Evolutionary conservation across 2,329 filamentous ascomycete species (phyloP).

Genomic region (Lithohypha guttulata): DNA sequence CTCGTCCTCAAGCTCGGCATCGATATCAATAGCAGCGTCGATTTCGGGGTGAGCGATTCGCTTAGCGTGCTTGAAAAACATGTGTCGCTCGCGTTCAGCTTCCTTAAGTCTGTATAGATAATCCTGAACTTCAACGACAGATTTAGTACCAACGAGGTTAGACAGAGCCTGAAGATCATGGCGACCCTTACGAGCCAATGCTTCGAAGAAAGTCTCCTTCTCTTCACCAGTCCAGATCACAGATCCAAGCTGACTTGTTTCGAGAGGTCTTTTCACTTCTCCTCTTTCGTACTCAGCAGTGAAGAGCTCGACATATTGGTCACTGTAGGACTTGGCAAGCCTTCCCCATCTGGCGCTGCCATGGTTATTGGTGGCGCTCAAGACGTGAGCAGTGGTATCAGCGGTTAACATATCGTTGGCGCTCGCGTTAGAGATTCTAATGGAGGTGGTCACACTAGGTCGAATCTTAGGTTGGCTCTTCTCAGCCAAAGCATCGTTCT

Average conservation of each 20-base stretch:
- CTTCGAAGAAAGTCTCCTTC: slow-evolving; percentile 59
- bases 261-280: slow-evolving; percentile 22
- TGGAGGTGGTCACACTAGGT: too few species aligned
- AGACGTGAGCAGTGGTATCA: too few species aligned
- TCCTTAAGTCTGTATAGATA: slow-evolving; percentile 56
- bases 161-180: slow-evolving; percentile 55
- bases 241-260: slow-evolving; percentile 53
- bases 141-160: slow-evolving; percentile 56
- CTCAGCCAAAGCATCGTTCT: background rate
- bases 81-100: slow-evolving; percentile 34
- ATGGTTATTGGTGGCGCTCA: background rate
- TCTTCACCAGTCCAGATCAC: slow-evolving; percentile 61
- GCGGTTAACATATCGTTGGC: too few species aligned
- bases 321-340: slow-evolving; percentile 31
- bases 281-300: slow-evolving; percentile 45
- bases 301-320: slow-evolving; percentile 41
- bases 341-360: slow-evolving; percentile 16
- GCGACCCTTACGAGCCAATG: slow-evolving; percentile 53
- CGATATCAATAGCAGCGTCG: slow-evolving; percentile 63
- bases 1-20: slow-evolving; percentile 50
- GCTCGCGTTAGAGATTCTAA: too few species aligned
- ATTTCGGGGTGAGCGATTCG: slow-evolving; percentile 45
- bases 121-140: slow-evolving; percentile 59
- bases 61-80: slow-evolving; percentile 26
- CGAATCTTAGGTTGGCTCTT: too few species aligned